These are phyloP conservation scores for Nakazawaea ishiwadae DNA, from an alignment of 805 yeast genomes.

Conservation along the genomic window DNA sequence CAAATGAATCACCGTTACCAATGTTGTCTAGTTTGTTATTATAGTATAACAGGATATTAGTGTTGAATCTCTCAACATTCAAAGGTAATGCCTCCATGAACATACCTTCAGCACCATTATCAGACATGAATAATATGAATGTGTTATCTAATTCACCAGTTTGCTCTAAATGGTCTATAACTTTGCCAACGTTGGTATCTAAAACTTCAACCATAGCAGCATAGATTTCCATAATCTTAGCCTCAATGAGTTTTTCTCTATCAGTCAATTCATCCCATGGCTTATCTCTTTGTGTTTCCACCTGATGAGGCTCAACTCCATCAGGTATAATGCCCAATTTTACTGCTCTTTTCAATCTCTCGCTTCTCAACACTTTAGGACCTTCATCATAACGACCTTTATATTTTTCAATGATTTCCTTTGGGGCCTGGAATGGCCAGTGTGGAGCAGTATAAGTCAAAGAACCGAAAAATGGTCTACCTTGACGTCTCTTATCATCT, in stretches of 20 bases:
- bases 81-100: constrained; percentile 52
- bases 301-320: constrained; percentile 38
- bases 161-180: constrained; percentile 35
- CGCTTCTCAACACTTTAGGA: constrained; percentile 36
- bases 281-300: constrained; percentile 35
- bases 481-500: constrained; percentile 25
- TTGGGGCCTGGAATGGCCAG: constrained; percentile 64
- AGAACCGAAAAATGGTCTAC: constrained; percentile 49
- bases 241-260: constrained; percentile 31
- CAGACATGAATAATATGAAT: constrained; percentile 54
- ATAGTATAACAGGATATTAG: constrained; percentile 28
- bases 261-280: constrained; percentile 39
- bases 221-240: constrained; percentile 48
- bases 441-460: constrained; percentile 63
- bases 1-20: constrained; percentile 43
- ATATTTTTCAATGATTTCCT: constrained; percentile 40
- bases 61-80: constrained; percentile 22
- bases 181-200: constrained; percentile 48
- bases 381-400: constrained; percentile 44
- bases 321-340: constrained; percentile 43
- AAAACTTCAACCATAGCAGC: constrained; percentile 62
- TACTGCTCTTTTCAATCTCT: constrained; percentile 34
- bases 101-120: constrained; percentile 64
- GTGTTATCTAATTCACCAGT: constrained; percentile 49
- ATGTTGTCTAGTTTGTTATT: constrained; percentile 41